Evolutionary conservation across 352 stramenopile genomes (phyloP), one percentile per base, ranked within the genome.

Genomic region (Globisporangium ultimum): DNA sequence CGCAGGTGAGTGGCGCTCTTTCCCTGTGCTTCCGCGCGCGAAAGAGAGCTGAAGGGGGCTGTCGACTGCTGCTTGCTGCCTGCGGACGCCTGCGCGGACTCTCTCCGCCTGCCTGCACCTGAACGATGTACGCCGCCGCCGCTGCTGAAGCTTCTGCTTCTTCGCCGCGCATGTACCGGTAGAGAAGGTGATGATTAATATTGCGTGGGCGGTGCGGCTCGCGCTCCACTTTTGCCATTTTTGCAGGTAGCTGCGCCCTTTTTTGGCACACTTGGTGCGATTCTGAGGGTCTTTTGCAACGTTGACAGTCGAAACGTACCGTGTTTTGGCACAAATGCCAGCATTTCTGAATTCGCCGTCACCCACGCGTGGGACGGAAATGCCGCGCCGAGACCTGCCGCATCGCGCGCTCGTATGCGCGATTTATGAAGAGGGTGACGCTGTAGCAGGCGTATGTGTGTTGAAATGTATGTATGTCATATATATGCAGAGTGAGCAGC

Each of bases 281-380:
- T 53, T 41, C 34, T 20, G 3, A 5, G n/a, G 41, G 20, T 6
- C n/a, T 13, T 20, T 36, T n/a, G 32, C 54, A 34, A n/a, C 17
- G 22, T 43, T 53, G 17, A 18, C 20, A 38, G 21, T 7, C 0
- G 7, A 34, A 20, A 45, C 42, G 11, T 14, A 74, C 58, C 66
- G n/a, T 62, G 17, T 73, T 73, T 57, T 70, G 52, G 2, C 1
- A 68, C 2, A 32, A 22, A 36, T 10, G 52, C 7, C 10, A 7
- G 24, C 48, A 54, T n/a, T 63, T 28, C 38, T n/a, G 48, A 63
- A 61, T 51, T 46, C 24, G 13, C 42, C 10, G 11, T n/a, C 28
- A 28, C 53, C 53, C 12, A 24, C 41, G 40, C 41, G 15, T 7
- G n/a, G 13, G 13, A 36, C 15, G 36, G 36, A 57, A 20, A 42